Percentiles rank a stretch among this genome's conserved stretches.
Conservation (phyloP, 768 basidiomycete genomes). For the Gautieria morchelliformis region DNA sequence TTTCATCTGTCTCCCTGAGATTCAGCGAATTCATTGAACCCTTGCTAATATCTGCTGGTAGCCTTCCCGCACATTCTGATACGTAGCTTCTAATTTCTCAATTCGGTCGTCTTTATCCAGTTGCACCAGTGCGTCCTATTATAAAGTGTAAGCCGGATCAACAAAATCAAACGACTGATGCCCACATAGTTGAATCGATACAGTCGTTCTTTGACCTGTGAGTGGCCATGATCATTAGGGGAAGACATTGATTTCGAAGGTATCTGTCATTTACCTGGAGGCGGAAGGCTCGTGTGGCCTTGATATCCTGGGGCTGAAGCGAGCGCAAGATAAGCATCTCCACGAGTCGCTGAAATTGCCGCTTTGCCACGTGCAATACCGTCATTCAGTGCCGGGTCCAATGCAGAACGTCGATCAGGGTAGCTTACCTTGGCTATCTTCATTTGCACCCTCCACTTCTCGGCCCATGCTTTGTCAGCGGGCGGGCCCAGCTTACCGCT, state of each 20-base stretch:
- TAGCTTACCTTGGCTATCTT: constrained; percentile 79
- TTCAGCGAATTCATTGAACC: constrained; percentile 21
- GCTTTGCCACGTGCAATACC: constrained; percentile 32
- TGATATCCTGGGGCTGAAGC: constrained; percentile 52
- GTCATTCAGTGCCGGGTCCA: not conserved
- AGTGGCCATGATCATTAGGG: no score
- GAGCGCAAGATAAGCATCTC: constrained; percentile 83
- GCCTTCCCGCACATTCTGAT: constrained; percentile 74
- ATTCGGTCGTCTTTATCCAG: constrained; percentile 80
- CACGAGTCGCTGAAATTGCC: constrained; percentile 85
- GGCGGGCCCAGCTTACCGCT: constrained; percentile 72
- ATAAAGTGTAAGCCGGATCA: not conserved
- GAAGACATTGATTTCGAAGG: not conserved
- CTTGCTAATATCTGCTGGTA: constrained; percentile 70
- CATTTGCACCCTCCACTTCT: constrained; percentile 69
- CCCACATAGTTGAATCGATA: constrained; percentile 89
- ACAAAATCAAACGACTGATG: constrained; percentile 1
- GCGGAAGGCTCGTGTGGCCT: constrained; percentile 55
- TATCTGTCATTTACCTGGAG: constrained; percentile 37
- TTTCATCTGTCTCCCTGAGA: not conserved
- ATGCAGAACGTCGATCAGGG: not conserved
- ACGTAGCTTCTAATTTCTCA: constrained; percentile 89
- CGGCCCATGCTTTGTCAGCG: constrained; percentile 64
- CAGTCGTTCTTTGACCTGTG: constrained; percentile 78
- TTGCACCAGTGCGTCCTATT: constrained; percentile 78